Evolutionary conservation across 257 asterid genomes (phyloP).

Genomic region (Jaltomata sinuosa): DNA sequence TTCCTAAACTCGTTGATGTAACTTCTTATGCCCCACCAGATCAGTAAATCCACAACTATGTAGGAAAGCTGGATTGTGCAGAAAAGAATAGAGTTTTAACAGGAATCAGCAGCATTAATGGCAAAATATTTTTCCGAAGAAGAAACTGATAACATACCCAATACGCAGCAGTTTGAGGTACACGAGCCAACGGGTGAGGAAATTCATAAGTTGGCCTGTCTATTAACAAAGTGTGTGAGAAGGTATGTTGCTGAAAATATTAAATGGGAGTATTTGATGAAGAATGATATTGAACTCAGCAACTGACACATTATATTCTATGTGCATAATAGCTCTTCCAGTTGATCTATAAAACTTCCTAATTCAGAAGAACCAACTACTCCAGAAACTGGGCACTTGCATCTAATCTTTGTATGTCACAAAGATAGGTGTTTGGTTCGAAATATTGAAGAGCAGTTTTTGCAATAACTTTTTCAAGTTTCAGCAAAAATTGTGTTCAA

Average conservation of each 20-base stretch:
- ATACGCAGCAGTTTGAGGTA: conserved; percentile 95
- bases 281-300: background rate
- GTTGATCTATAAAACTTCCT: background rate
- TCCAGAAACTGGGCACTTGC: background rate
- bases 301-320: background rate
- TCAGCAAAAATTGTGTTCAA: background rate
- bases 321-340: background rate
- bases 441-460: background rate
- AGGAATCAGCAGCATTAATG: background rate
- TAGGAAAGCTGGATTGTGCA: conserved; percentile 68
- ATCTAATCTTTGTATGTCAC: background rate
- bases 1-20: conserved; percentile 84
- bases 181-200: conserved; percentile 98
- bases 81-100: background rate
- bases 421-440: background rate
- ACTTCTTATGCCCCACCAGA: conserved; percentile 99
- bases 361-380: background rate
- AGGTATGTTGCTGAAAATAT: background rate
- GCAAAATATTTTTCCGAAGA: background rate
- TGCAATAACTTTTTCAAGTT: background rate
- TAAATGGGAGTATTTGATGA: background rate
- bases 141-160: conserved; percentile 56
- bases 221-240: conserved; percentile 20
- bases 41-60: conserved; percentile 84
- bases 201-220: conserved; percentile 96